Evolutionary conservation across 192 early-diverging fungal species (phyloP), one percentile per base, ranked within the genome.

Genomic region (Paraglomus brasilianum): DNA sequence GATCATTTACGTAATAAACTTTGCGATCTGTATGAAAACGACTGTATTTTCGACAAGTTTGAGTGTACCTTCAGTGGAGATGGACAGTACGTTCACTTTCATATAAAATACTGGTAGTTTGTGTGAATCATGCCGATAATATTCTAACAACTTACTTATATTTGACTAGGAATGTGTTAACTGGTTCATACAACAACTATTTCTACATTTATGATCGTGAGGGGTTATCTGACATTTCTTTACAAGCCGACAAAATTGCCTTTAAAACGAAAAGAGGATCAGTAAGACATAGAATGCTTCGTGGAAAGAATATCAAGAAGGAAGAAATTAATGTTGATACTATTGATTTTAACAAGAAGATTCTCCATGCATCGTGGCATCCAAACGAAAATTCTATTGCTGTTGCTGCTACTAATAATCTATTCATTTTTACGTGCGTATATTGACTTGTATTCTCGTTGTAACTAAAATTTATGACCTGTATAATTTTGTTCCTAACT

Each of bases 21-120:
- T 47, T 99, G 97, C 80, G 97, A 99, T 73, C 80, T 99, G 15
- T 99, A 99, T 84, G 97, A 99, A 74, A 99, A 97, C 81, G 97
- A 99, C 79, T 96, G 94, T 77, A 99, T 99, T 77, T 99, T 99
- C 84, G 97, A 99, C 87, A 99, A 99, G 82, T 99, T 99, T 71
- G 97, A 99, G 80, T 98, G 96, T 83, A 95, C 88, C 43, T 94
- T 98, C 71, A 95, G 93, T 77, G 96, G 94, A 42, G 89, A 96
- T 76, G 95, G 95, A 75, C 83, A 84, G 90, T 95, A 88, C 55
- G 91, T 84, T 36, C 69, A 15, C 75, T 47, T 66, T 58, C 24
- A 56, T 65, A 7, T 21, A 41, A 44, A 10, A 19, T 44, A n/a
- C 41, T 17, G n/a, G 19, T 24, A 21, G 17, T 71, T 41, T 40